Evolutionary conservation across 208 protist species (phyloP).

Genomic region (Borovskyia barvae): DNA sequence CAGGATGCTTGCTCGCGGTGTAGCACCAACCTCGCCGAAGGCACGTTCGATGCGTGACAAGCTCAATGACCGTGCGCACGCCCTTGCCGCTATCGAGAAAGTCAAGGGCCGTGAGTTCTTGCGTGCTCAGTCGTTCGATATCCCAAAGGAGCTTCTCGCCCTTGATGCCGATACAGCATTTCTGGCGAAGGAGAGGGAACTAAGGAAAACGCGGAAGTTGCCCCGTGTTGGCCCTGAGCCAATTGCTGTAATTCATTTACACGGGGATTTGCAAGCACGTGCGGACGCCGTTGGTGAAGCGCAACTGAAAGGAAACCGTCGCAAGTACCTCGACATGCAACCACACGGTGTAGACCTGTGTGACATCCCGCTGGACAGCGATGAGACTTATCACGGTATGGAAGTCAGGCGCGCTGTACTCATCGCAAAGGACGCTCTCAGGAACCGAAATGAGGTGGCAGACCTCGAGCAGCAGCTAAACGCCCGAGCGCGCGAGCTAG

Average conservation of each 20-base stretch:
- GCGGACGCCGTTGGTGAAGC: slow-evolving; percentile 45
- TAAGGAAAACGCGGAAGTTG: slow-evolving; percentile 19
- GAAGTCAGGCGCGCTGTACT: slow-evolving; percentile 69
- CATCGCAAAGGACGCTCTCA: slow-evolving; percentile 31
- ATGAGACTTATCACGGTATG: slow-evolving; percentile 38
- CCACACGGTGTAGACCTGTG: slow-evolving; percentile 50
- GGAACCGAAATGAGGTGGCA: neutral
- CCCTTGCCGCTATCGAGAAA: slow-evolving; percentile 54
- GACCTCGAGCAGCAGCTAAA: slow-evolving; percentile 60
- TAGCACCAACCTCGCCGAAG: slow-evolving; percentile 29
- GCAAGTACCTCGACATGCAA: slow-evolving; percentile 51
- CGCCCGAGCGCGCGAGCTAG: slow-evolving; percentile 46
- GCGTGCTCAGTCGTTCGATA: slow-evolving; percentile 37
- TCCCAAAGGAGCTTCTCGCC: slow-evolving; percentile 41
- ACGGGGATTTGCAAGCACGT: slow-evolving; percentile 40
- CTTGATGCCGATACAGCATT: slow-evolving; percentile 55
- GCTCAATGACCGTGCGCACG: slow-evolving; percentile 66
- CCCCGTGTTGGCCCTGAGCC: slow-evolving; percentile 27
- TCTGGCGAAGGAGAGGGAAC: slow-evolving; percentile 40
- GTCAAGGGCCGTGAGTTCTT: slow-evolving; percentile 48
- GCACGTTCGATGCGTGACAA: slow-evolving; percentile 37
- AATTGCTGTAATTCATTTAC: slow-evolving; percentile 23
- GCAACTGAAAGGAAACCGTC: slow-evolving; percentile 50
- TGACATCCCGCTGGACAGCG: slow-evolving; percentile 60
- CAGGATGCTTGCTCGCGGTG: slow-evolving; percentile 26